Evolutionary conservation across 2,329 filamentous ascomycete genomes (phyloP).

Genomic region (Raffaelea ambrosiae): DNA sequence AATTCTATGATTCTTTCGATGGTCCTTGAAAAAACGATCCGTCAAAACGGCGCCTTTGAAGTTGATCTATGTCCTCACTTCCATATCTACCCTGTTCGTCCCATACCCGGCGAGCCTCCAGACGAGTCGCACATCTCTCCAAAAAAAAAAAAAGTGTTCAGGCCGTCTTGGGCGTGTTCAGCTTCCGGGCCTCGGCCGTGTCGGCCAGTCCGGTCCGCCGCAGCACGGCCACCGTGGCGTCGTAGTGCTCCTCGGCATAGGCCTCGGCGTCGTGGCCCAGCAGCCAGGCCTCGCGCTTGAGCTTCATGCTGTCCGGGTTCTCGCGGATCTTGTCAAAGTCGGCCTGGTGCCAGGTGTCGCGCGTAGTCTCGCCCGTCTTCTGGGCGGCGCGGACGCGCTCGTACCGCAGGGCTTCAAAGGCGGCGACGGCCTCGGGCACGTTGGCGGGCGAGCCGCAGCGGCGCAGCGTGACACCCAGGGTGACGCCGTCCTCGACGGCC

Average conservation of each 20-base stretch:
- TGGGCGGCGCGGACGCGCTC: conserved; percentile 21
- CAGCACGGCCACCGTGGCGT: conserved; percentile 8
- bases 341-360: conserved; percentile 23
- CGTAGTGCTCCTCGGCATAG: conserved; percentile 20
- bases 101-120: no score
- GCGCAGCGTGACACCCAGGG: conserved; percentile 26
- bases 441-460: conserved; percentile 1
- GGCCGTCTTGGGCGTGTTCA: conserved; percentile 6
- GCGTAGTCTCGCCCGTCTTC: conserved; percentile 21
- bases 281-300: conserved; percentile 21
- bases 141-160: no score
- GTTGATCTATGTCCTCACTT: no score
- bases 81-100: no score
- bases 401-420: conserved; percentile 22
- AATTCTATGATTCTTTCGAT: no score
- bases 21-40: no score
- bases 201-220: conserved; percentile 9
- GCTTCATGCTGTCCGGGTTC: conserved; percentile 19
- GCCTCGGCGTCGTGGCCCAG: conserved; percentile 21
- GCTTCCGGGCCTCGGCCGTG: conserved; percentile 6
- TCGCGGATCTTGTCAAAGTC: conserved; percentile 19
- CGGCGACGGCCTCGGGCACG: conserved; percentile 18
- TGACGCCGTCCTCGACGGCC: conserved; percentile 41
- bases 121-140: no score
- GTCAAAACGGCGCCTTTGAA: no score